A percentile compares a stretch with the other conserved stretches of the same genome.
These are phyloP conservation scores for Ophiostoma himal-ulmi DNA, from an alignment of 2,329 filamentous ascomycete species.

Conservation along the genomic window DNA sequence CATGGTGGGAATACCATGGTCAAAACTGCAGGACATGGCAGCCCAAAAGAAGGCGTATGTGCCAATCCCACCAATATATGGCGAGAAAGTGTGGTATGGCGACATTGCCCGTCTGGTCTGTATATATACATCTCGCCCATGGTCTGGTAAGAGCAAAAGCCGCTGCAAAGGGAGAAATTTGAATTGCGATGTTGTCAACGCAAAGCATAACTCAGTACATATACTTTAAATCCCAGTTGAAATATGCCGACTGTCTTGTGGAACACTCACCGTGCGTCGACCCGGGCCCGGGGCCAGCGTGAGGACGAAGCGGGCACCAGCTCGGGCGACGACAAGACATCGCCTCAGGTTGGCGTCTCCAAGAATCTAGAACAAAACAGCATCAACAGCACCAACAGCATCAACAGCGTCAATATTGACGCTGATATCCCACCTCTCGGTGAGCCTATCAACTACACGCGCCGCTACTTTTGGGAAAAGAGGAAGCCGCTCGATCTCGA, in stretches of 20 bases:
- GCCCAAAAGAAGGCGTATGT: neutral
- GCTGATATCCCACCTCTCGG: constrained; percentile 30
- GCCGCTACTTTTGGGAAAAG: constrained; percentile 34
- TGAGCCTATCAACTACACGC: constrained; percentile 27
- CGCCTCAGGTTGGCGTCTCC: constrained; percentile 7
- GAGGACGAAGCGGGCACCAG: constrained; percentile 16
- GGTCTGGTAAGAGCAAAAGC: neutral
- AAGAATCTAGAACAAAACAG: neutral
- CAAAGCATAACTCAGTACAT: too few species aligned
- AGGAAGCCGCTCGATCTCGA: constrained; percentile 29
- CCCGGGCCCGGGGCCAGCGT: neutral
- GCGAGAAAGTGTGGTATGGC: neutral
- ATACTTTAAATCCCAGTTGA: too few species aligned
- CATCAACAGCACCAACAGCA: neutral
- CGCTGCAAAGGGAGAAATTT: too few species aligned
- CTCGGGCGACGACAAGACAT: constrained; percentile 19
- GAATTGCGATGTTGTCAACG: too few species aligned
- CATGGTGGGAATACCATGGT: neutral
- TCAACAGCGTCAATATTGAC: too few species aligned
- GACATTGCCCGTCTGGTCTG: neutral
- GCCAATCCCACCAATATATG: neutral
- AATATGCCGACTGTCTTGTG: neutral
- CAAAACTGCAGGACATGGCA: neutral
- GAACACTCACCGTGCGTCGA: neutral
- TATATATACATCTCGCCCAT: neutral